Percentiles rank a stretch among this genome's conserved stretches.
Conservation (phyloP, 1,284 basidiomycete species). For the Termitomyces sp. region DNA sequence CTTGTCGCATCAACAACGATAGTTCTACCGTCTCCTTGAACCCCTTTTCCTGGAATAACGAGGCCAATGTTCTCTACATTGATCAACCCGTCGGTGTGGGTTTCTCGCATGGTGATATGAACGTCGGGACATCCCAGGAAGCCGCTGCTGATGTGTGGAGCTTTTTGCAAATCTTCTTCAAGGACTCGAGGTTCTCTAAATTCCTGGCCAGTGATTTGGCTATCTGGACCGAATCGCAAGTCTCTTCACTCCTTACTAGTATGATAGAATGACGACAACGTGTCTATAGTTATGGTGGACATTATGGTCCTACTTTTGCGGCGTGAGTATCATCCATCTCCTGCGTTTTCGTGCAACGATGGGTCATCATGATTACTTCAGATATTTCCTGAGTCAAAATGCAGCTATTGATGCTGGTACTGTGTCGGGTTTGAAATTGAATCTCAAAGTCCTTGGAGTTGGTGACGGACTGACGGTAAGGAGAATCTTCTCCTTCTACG, state of each 20-base stretch:
- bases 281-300: conserved; percentile 48
- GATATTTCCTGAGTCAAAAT: conserved; percentile 59
- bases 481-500: background rate
- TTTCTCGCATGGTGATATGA: conserved; percentile 51
- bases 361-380: conserved; percentile 16
- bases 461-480: conserved; percentile 60
- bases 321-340: conserved; percentile 31
- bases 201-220: conserved; percentile 47
- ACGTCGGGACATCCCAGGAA: conserved; percentile 46
- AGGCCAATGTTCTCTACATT: conserved; percentile 44
- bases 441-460: conserved; percentile 58
- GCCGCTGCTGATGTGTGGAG: conserved; percentile 58
- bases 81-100: conserved; percentile 58
- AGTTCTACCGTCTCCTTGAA: conserved; percentile 48
- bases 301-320: conserved; percentile 61
- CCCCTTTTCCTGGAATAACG: conserved; percentile 61
- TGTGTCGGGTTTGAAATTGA: conserved; percentile 45
- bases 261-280: background rate
- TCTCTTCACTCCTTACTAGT: background rate
- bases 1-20: conserved; percentile 59
- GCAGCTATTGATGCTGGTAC: conserved; percentile 47
- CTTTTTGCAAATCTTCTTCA: conserved; percentile 65
- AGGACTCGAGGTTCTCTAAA: conserved; percentile 52
- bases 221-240: conserved; percentile 58
- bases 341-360: background rate